A percentile compares a stretch with the other conserved stretches of the same genome.
These are phyloP conservation scores for Penicillium aurantiogriseum DNA, from an alignment of 2,329 filamentous ascomycete genomes.

Conservation along the genomic window DNA sequence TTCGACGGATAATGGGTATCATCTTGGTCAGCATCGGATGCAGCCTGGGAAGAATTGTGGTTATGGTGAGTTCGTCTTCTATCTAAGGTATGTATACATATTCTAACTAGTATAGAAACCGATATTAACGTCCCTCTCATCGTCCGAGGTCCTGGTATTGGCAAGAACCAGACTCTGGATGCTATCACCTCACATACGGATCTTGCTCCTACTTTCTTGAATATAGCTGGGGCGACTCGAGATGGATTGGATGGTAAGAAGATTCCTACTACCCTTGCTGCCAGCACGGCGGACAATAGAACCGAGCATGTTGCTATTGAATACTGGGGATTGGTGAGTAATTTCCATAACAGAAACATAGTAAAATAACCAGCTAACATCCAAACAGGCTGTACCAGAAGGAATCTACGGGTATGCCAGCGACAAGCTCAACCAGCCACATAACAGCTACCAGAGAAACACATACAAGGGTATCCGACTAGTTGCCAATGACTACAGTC, in stretches of 20 bases:
- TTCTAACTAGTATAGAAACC: slow-evolving; percentile 21
- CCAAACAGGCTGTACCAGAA: slow-evolving; percentile 25
- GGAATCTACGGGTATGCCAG: slow-evolving; percentile 30
- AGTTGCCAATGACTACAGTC: slow-evolving; percentile 54
- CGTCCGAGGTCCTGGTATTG: slow-evolving; percentile 57
- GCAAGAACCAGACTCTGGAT: slow-evolving; percentile 41
- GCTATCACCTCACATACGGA: slow-evolving; percentile 62
- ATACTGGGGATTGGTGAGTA: slow-evolving; percentile 51
- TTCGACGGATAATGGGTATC: too few species aligned
- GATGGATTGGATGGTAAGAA: slow-evolving; percentile 57
- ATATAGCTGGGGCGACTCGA: slow-evolving; percentile 38
- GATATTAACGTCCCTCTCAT: slow-evolving; percentile 60
- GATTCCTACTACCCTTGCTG: slow-evolving; percentile 44
- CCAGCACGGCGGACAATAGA: slow-evolving; percentile 25
- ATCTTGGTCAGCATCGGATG: too few species aligned
- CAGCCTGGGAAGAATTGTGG: too few species aligned
- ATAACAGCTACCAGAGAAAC: slow-evolving; percentile 45
- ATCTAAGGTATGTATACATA: not conserved
- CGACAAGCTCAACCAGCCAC: slow-evolving; percentile 15
- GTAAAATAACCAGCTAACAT: not conserved
- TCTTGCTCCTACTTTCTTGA: slow-evolving; percentile 60
- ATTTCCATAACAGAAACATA: slow-evolving; percentile 3
- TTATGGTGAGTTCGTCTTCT: slow-evolving; percentile 42
- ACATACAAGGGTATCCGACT: slow-evolving; percentile 64
- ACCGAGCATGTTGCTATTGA: slow-evolving; percentile 59